Percentiles rank a stretch among this genome's conserved stretches.
These are phyloP conservation scores for Geum urbanum DNA, from an alignment of 306 rosid species.

Conservation along the genomic window DNA sequence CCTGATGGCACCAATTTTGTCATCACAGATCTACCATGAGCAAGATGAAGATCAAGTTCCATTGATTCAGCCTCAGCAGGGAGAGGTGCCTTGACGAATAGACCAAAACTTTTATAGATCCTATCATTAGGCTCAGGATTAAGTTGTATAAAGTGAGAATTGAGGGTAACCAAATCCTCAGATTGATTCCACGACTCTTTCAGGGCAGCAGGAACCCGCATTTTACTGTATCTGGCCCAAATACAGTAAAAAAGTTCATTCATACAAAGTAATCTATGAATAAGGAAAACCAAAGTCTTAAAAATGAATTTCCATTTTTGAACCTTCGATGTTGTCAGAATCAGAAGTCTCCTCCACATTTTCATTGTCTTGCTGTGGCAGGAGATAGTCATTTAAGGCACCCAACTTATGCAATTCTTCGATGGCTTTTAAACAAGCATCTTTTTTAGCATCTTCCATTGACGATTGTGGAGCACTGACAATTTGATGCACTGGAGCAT, in stretches of 20 bases:
- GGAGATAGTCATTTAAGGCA: conserved; percentile 66
- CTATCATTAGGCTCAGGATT: conserved; percentile 70
- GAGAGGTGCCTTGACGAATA: conserved; percentile 59
- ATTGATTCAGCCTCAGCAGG: conserved; percentile 76
- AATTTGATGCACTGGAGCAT: conserved; percentile 67
- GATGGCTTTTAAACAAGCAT: conserved; percentile 84
- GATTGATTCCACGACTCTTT: conserved; percentile 45
- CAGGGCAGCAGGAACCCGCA: conserved; percentile 67
- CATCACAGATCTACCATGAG: conserved; percentile 79
- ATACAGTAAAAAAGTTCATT: conserved; percentile 13
- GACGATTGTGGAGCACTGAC: conserved; percentile 56
- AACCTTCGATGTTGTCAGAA: conserved; percentile 64
- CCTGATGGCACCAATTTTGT: conserved; percentile 65
- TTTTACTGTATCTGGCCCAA: conserved; percentile 58
- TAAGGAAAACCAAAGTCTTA: conserved; percentile 23
- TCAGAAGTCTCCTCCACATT: conserved; percentile 44
- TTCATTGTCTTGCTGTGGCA: conserved; percentile 55
- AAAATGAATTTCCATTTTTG: conserved; percentile 23
- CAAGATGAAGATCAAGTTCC: conserved; percentile 85
- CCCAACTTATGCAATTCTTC: conserved; percentile 78
- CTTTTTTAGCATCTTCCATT: conserved; percentile 66
- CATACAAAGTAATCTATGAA: conserved; percentile 23
- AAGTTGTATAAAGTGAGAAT: conserved; percentile 63
- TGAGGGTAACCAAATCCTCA: conserved; percentile 37
- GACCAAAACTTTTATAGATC: conserved; percentile 66